phyloP scores from a whole-genome alignment of 768 basidiomycete genomes.

The Leccinum uliginosum region DNA sequence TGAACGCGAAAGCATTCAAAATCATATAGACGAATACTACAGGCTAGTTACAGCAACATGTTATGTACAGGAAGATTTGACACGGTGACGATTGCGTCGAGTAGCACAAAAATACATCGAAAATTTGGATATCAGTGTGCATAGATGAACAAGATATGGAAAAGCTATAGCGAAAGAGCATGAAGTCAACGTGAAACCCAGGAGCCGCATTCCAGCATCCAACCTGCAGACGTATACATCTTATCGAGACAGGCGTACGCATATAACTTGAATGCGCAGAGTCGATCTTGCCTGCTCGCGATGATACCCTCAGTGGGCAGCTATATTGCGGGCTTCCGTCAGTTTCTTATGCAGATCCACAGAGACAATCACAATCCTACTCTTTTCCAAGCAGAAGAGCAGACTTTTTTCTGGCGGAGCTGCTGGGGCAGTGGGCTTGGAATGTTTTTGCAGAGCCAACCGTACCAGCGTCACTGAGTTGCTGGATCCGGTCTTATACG shows the following conservation, averaged over 20 bases:
- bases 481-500: constrained; percentile 10
- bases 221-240: background rate
- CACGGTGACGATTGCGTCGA: background rate
- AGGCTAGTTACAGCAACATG: too few relatives aligned
- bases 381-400: background rate
- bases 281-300: background rate
- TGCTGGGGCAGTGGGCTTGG: background rate
- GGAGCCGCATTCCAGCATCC: too few relatives aligned
- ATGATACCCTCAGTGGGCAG: background rate
- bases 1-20: too few relatives aligned
- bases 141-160: too few relatives aligned
- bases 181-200: background rate
- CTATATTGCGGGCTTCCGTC: background rate
- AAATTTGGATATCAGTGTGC: background rate
- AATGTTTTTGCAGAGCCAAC: too few relatives aligned
- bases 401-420: background rate
- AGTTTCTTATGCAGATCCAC: background rate
- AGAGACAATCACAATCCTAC: background rate
- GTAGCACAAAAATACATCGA: background rate
- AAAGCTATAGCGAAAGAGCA: background rate
- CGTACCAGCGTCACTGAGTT: background rate
- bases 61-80: too few relatives aligned
- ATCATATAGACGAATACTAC: too few relatives aligned
- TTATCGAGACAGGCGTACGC: too few relatives aligned
- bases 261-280: background rate